phyloP scores from a whole-genome alignment of 164 flowering plant genomes.

The Saururus chinensis region DNA sequence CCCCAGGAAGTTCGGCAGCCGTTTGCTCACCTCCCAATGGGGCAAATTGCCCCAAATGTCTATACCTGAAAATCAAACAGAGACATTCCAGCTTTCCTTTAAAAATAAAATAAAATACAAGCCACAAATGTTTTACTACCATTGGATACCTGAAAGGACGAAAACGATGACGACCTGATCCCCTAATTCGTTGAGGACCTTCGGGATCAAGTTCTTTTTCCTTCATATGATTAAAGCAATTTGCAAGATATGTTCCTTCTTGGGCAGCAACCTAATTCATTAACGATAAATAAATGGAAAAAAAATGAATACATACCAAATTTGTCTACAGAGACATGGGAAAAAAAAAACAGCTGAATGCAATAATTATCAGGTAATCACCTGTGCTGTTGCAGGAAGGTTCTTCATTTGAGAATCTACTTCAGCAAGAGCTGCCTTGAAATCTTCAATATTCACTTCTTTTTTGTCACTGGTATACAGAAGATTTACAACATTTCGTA shows the following conservation, averaged over 20 bases:
- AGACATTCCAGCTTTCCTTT: background rate
- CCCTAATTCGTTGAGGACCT: slow-evolving; percentile 76
- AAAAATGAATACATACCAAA: background rate
- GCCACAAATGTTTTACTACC: background rate
- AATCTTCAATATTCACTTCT: slow-evolving; percentile 63
- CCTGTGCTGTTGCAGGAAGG: slow-evolving; percentile 99
- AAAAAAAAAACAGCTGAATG: background rate
- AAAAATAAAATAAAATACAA: too few relatives aligned
- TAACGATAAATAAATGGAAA: background rate
- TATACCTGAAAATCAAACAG: slow-evolving; percentile 38
- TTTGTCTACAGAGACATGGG: background rate
- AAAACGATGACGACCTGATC: slow-evolving; percentile 67
- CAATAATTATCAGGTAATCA: slow-evolving; percentile 16
- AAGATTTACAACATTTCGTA: slow-evolving; percentile 47
- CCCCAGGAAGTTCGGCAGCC: slow-evolving; percentile 93
- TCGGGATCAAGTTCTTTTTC: slow-evolving; percentile 60
- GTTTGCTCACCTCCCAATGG: slow-evolving; percentile 94
- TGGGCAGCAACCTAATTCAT: slow-evolving; percentile 75
- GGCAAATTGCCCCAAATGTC: slow-evolving; percentile 92
- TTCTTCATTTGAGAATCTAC: slow-evolving; percentile 81
- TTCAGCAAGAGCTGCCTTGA: slow-evolving; percentile 62
- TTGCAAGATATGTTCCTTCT: slow-evolving; percentile 71
- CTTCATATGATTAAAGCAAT: slow-evolving; percentile 76
- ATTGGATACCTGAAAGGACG: slow-evolving; percentile 58
- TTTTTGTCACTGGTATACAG: slow-evolving; percentile 40